Evolutionary conservation across 768 basidiomycete genomes (phyloP).

Genomic region (Podaxis mareebaensis): DNA sequence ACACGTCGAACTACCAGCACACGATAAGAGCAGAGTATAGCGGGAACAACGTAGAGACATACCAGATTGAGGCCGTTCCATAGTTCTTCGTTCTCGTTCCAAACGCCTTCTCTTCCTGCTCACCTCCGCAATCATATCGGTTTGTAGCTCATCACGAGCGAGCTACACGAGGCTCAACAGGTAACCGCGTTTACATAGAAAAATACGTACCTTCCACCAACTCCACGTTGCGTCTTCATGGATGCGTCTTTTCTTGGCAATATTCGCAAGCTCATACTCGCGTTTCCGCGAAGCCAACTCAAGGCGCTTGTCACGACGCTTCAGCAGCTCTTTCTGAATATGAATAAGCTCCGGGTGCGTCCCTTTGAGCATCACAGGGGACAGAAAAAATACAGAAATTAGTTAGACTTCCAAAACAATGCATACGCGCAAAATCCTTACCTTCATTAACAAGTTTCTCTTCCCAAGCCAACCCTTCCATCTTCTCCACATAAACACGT

Average conservation of each 20-base stretch:
- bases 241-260: constrained; percentile 58
- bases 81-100: constrained; percentile 79
- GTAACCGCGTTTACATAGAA: not conserved
- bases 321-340: constrained; percentile 75
- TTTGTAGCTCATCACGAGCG: constrained; percentile 77
- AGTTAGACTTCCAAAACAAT: not conserved
- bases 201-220: constrained; percentile 77
- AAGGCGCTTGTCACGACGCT: constrained; percentile 78
- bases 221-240: constrained; percentile 84
- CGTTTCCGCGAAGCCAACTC: constrained; percentile 79
- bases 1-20: constrained; percentile 51
- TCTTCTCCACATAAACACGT: constrained; percentile 88
- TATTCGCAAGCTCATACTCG: constrained; percentile 63
- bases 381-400: not conserved
- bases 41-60: constrained; percentile 25
- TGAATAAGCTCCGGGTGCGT: constrained; percentile 86
- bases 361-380: constrained; percentile 41
- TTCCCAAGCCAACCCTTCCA: constrained; percentile 89
- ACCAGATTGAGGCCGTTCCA: constrained; percentile 80
- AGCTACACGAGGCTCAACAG: constrained; percentile 42
- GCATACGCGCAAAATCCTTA: constrained; percentile 35
- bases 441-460: constrained; percentile 78
- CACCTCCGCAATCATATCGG: constrained; percentile 86
- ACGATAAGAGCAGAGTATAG: not conserved
- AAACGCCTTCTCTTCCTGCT: constrained; percentile 83